Conservation (phyloP, 371 early-diverging fungal species). For the Sporodiniella umbellata region DNA sequence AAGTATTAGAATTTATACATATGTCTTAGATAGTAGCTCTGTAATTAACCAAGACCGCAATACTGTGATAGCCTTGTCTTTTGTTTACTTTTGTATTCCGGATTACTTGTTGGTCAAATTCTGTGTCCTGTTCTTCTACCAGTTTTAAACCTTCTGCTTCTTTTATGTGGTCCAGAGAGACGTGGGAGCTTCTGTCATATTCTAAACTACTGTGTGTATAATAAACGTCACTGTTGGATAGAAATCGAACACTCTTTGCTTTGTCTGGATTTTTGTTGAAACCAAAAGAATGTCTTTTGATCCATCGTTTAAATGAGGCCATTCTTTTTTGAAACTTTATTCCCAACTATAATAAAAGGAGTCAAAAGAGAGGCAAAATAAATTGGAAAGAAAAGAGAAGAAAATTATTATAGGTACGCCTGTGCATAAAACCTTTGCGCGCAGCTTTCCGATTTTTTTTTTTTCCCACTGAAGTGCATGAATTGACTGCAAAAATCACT, state of each 20-base stretch:
- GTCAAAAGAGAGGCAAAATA: no score
- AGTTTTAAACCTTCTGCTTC: conserved; percentile 14
- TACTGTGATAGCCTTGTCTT: conserved; percentile 26
- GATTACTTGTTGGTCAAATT: conserved; percentile 23
- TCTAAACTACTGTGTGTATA: conserved; percentile 23
- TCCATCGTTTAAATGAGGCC: background rate
- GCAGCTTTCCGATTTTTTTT: no score
- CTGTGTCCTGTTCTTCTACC: background rate
- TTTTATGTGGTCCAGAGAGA: background rate
- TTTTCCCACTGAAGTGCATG: no score
- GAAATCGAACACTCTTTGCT: conserved; percentile 20
- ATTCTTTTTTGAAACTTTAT: no score
- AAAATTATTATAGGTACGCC: no score
- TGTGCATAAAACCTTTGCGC: no score
- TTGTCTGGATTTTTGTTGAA: background rate
- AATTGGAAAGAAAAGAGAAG: no score
- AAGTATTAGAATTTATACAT: no score
- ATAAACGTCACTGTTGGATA: conserved; percentile 8
- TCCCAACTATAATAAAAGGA: no score
- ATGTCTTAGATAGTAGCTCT: conserved; percentile 17
- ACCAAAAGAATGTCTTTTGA: background rate
- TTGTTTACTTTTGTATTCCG: conserved; percentile 24
- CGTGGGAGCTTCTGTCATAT: conserved; percentile 19
- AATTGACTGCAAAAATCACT: no score
- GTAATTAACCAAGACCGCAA: conserved; percentile 23